Conservation (phyloP, 2,329 filamentous ascomycete genomes). For the Huntiella moniliformis region DNA sequence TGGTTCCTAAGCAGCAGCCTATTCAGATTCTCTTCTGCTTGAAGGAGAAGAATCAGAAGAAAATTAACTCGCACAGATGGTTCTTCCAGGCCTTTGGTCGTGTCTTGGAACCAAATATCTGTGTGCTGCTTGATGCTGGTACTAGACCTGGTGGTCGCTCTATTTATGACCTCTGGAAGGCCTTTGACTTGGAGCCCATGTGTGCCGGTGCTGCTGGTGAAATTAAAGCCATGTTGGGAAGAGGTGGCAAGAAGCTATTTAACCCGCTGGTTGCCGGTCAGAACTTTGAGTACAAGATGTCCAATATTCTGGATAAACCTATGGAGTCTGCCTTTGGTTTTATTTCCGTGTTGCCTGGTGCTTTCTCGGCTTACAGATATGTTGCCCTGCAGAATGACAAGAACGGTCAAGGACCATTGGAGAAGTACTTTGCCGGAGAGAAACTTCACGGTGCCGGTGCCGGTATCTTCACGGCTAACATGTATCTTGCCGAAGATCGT, state of each 20-base stretch:
- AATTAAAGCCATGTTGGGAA: constrained; percentile 92
- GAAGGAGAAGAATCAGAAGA: constrained; percentile 99
- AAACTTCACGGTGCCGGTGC: constrained; percentile 85
- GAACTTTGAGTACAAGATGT: constrained; percentile 99
- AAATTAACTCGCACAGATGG: constrained; percentile 99
- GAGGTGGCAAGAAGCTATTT: constrained; percentile 65
- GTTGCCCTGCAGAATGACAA: constrained; percentile 93
- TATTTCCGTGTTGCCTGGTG: constrained; percentile 88
- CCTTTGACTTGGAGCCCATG: constrained; percentile 93
- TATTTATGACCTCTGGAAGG: constrained; percentile 97
- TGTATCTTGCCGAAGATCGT: constrained; percentile 80
- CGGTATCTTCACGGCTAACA: constrained; percentile 94
- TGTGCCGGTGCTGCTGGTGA: constrained; percentile 95
- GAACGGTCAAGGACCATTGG: constrained; percentile 74
- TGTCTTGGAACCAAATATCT: constrained; percentile 88
- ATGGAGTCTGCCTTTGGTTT: constrained; percentile 95
- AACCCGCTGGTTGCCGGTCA: constrained; percentile 92
- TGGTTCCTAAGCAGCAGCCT: constrained; percentile 72
- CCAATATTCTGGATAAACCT: constrained; percentile 95
- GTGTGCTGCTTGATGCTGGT: constrained; percentile 86
- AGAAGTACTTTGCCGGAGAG: constrained; percentile 94
- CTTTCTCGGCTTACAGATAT: constrained; percentile 95
- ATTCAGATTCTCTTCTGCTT: constrained; percentile 95
- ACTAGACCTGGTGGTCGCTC: constrained; percentile 87
- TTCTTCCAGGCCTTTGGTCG: constrained; percentile 95